These are phyloP conservation scores for Hansfordia pulvinata DNA, from an alignment of 2,329 filamentous ascomycete species.

Conservation along the genomic window DNA sequence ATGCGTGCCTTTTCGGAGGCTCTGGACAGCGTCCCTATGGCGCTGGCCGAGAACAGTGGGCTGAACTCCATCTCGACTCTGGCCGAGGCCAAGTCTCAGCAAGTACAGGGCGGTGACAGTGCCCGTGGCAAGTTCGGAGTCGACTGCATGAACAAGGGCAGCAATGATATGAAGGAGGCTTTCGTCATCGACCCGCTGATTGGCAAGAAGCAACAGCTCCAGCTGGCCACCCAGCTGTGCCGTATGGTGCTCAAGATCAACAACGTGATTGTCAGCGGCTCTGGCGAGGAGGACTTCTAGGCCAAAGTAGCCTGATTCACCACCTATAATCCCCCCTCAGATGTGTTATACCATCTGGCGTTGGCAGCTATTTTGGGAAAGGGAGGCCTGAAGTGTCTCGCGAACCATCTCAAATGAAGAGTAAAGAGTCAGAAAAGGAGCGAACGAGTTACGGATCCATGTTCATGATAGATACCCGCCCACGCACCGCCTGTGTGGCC, in stretches of 20 bases:
- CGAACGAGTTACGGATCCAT: too few relatives aligned
- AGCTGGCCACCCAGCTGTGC: constrained; percentile 93
- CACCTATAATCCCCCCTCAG: too few relatives aligned
- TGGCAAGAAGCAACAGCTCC: constrained; percentile 92
- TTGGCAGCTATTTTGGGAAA: too few relatives aligned
- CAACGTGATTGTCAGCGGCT: constrained; percentile 86
- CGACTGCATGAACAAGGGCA: constrained; percentile 93
- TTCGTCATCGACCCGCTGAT: constrained; percentile 98
- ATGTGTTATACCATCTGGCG: too few relatives aligned
- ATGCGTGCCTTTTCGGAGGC: constrained; percentile 98
- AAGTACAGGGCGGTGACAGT: constrained; percentile 57
- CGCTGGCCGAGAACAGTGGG: constrained; percentile 92
- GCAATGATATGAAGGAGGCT: constrained; percentile 93
- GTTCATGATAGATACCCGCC: too few relatives aligned
- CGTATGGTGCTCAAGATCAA: constrained; percentile 97
- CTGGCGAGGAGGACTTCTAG: constrained; percentile 82
- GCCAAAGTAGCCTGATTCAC: too few relatives aligned
- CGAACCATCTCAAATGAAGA: too few relatives aligned
- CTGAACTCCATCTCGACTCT: constrained; percentile 92
- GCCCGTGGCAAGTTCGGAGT: constrained; percentile 62
- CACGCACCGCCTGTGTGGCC: too few relatives aligned
- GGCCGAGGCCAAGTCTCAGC: constrained; percentile 88
- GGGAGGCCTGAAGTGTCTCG: too few relatives aligned
- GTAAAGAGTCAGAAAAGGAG: too few relatives aligned
- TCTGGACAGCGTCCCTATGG: constrained; percentile 86